Percentiles rank a stretch among this genome's conserved stretches.
phyloP scores from a whole-genome alignment of 371 early-diverging fungal species.

The Mucor plumbeus region DNA sequence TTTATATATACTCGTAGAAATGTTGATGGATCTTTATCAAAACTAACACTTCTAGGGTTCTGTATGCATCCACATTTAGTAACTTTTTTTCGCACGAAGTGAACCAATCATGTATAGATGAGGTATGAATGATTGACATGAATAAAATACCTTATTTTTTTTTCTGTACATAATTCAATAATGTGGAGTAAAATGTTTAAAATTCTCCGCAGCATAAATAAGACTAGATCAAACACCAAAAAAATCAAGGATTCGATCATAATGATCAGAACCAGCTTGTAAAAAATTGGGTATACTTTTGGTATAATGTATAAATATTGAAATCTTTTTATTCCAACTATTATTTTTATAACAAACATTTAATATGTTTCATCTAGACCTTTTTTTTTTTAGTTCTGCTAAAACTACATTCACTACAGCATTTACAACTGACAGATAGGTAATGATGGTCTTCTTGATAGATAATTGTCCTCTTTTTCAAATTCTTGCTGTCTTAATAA shows the following conservation, averaged over 20 bases:
- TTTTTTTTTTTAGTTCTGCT: neutral
- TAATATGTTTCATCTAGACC: neutral
- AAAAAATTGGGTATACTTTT: neutral
- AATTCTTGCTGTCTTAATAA: constrained; percentile 16
- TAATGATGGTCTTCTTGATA: neutral
- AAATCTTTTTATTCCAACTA: neutral
- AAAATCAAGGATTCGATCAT: neutral
- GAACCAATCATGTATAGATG: constrained; percentile 4
- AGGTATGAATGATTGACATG: neutral
- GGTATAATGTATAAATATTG: neutral
- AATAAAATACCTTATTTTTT: neutral
- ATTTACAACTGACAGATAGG: constrained; percentile 1
- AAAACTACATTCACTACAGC: neutral
- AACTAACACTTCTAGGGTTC: constrained; percentile 7
- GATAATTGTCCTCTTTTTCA: constrained; percentile 4
- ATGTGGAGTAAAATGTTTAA: constrained; percentile 2
- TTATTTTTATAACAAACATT: neutral
- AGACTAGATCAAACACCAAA: neutral
- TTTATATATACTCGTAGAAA: constrained; percentile 12
- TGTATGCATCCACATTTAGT: constrained; percentile 5
- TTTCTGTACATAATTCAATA: neutral
- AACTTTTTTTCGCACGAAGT: constrained; percentile 1
- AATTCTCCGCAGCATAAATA: neutral
- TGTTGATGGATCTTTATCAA: neutral
- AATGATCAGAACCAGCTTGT: neutral